phyloP scores from a whole-genome alignment of 1,284 basidiomycete genomes.

The Cutaneotrichosporon daszewskae region DNA sequence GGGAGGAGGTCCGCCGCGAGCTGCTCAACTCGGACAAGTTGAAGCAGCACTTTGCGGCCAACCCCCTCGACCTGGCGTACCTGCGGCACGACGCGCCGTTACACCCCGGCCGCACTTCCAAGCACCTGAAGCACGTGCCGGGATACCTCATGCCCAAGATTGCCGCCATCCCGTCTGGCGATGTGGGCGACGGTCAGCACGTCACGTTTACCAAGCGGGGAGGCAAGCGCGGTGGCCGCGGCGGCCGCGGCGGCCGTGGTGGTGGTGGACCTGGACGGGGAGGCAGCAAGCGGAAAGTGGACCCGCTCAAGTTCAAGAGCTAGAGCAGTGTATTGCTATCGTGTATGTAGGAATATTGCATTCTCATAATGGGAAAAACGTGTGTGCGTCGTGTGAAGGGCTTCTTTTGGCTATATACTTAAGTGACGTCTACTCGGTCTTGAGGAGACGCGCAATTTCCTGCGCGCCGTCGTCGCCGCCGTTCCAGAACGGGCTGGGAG shows the following conservation, averaged over 20 bases:
- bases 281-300: conserved; percentile 36
- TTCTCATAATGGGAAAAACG: too few species aligned
- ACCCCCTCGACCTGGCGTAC: conserved; percentile 88
- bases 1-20: conserved; percentile 91
- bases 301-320: conserved; percentile 45
- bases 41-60: conserved; percentile 98
- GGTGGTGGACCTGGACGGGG: conserved; percentile 16
- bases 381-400: too few species aligned
- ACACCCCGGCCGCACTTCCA: conserved; percentile 76
- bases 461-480: conserved; percentile 36
- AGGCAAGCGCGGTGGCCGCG: conserved; percentile 17
- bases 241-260: conserved; percentile 26
- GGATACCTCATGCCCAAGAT: conserved; percentile 87
- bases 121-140: conserved; percentile 94
- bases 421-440: conserved; percentile 27
- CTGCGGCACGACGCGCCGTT: conserved; percentile 91
- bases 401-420: too few species aligned
- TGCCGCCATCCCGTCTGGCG: conserved; percentile 49
- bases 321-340: conserved; percentile 2
- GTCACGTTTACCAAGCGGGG: conserved; percentile 37
- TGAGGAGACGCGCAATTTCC: conserved; percentile 31
- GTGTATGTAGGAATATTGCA: too few species aligned
- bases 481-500: too few species aligned
- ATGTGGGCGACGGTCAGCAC: conserved; percentile 31
- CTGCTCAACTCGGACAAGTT: conserved; percentile 92